These are phyloP conservation scores for Sarocladium brachiariae DNA, from an alignment of 2,329 filamentous ascomycete species.

Conservation along the genomic window DNA sequence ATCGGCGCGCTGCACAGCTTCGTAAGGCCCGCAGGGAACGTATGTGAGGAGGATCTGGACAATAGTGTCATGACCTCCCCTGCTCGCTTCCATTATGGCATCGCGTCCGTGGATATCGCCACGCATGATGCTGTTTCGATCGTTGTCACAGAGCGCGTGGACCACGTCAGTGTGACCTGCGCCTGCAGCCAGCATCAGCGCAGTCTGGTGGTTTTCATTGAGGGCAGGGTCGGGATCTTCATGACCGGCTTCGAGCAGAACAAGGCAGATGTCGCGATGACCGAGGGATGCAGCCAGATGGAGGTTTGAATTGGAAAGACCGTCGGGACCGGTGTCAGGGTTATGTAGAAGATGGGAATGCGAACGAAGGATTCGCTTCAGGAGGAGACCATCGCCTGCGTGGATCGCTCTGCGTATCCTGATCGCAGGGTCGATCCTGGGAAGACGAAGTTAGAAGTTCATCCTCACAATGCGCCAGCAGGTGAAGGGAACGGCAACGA, in stretches of 20 bases:
- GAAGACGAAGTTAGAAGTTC: background rate
- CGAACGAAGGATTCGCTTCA: conserved; percentile 67
- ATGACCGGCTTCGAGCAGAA: conserved; percentile 68
- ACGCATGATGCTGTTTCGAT: conserved; percentile 56
- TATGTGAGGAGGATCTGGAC: conserved; percentile 60
- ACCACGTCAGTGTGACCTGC: conserved; percentile 68
- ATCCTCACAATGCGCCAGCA: background rate
- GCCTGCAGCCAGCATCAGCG: conserved; percentile 69
- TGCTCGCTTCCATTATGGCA: conserved; percentile 60
- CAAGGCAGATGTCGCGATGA: conserved; percentile 58
- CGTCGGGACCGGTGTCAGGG: conserved; percentile 61
- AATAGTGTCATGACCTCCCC: conserved; percentile 55
- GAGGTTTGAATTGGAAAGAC: conserved; percentile 74
- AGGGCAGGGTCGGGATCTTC: conserved; percentile 66
- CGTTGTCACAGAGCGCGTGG: conserved; percentile 58
- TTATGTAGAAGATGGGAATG: conserved; percentile 69
- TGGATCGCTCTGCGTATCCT: conserved; percentile 78
- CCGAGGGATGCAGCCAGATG: conserved; percentile 74
- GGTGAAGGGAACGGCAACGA: background rate
- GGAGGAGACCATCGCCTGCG: conserved; percentile 63
- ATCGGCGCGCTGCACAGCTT: conserved; percentile 54
- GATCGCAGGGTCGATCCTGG: conserved; percentile 68
- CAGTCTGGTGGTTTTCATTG: conserved; percentile 74
- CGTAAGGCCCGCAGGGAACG: conserved; percentile 44
- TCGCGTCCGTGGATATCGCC: conserved; percentile 64